Conservation (phyloP, 2,329 filamentous ascomycete species). For the Pleoardoris graminearum region DNA sequence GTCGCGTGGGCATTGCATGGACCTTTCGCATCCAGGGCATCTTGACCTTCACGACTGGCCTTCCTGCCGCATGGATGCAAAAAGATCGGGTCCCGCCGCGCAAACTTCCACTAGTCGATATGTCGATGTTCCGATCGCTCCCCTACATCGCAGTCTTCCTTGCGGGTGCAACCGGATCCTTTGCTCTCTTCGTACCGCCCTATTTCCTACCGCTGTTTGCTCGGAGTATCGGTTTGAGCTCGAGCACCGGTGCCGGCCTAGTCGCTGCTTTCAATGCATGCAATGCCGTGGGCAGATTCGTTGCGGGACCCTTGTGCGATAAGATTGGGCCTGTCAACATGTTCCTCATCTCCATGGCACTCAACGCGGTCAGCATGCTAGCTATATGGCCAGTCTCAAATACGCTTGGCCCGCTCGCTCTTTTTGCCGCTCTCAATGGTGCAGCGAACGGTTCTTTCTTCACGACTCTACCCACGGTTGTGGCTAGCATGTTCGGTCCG, state of each 20-base stretch:
- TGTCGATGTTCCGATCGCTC: constrained; percentile 29
- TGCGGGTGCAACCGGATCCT: constrained; percentile 30
- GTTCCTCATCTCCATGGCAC: constrained; percentile 29
- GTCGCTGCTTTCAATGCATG: constrained; percentile 35
- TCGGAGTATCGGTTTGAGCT: constrained; percentile 27
- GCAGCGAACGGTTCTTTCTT: constrained; percentile 37
- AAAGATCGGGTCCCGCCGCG: constrained; percentile 29
- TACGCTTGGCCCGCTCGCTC: constrained; percentile 27
- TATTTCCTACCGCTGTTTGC: constrained; percentile 38
- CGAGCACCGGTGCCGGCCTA: constrained; percentile 31
- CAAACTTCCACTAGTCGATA: constrained; percentile 28
- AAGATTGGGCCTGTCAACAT: constrained; percentile 39
- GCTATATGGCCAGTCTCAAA: constrained; percentile 37
- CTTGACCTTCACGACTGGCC: constrained; percentile 26
- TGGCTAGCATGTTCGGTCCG: constrained; percentile 33
- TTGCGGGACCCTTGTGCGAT: constrained; percentile 33
- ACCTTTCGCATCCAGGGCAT: constrained; percentile 37
- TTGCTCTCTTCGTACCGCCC: constrained; percentile 36
- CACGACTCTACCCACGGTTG: constrained; percentile 34
- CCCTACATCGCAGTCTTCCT: constrained; percentile 29
- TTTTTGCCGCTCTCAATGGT: constrained; percentile 36
- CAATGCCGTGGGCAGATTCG: constrained; percentile 34
- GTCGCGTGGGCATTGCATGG: constrained; percentile 34
- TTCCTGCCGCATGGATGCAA: constrained; percentile 31
- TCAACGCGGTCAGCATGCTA: constrained; percentile 35